phyloP scores from a whole-genome alignment of 2,329 filamentous ascomycete species.

The Fusarium sp. region DNA sequence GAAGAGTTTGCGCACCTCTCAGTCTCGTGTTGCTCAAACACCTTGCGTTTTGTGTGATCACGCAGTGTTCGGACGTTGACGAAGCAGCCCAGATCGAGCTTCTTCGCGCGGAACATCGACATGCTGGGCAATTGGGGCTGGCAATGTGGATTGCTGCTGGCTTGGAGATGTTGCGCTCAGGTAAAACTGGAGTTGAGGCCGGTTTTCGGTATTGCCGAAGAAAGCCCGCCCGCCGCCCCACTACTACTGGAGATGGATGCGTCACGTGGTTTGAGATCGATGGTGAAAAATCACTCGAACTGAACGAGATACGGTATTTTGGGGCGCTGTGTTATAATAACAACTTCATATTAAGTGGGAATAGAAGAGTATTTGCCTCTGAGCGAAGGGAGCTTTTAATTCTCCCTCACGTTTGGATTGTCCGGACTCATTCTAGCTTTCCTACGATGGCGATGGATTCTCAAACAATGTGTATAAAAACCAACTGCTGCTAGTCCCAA shows the following conservation, averaged over 20 bases:
- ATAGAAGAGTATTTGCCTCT: not conserved
- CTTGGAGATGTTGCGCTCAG: constrained; percentile 18
- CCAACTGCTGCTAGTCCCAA: not conserved
- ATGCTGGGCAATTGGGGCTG: constrained; percentile 57
- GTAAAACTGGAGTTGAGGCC: constrained; percentile 14
- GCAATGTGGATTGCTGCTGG: constrained; percentile 30
- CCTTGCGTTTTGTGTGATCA: constrained; percentile 96
- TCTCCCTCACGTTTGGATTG: not conserved
- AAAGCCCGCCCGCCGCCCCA: not conserved
- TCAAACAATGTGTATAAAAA: not conserved
- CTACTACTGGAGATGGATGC: not conserved
- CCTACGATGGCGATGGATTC: not conserved
- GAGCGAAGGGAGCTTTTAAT: not conserved
- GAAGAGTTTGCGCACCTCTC: constrained; percentile 70
- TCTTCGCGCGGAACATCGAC: constrained; percentile 89
- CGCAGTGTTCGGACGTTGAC: constrained; percentile 87
- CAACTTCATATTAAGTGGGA: not conserved
- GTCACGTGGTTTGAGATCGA: not conserved
- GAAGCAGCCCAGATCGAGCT: constrained; percentile 86
- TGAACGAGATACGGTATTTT: not conserved
- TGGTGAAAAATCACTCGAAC: not conserved
- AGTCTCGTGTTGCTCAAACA: constrained; percentile 84
- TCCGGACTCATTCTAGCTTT: not conserved
- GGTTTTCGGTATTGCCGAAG: constrained; percentile 24
- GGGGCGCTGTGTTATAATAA: not conserved